Base-by-base conservation (phyloP, 345 rosid genomes). In the Hibiscus mutabilis region DNA sequence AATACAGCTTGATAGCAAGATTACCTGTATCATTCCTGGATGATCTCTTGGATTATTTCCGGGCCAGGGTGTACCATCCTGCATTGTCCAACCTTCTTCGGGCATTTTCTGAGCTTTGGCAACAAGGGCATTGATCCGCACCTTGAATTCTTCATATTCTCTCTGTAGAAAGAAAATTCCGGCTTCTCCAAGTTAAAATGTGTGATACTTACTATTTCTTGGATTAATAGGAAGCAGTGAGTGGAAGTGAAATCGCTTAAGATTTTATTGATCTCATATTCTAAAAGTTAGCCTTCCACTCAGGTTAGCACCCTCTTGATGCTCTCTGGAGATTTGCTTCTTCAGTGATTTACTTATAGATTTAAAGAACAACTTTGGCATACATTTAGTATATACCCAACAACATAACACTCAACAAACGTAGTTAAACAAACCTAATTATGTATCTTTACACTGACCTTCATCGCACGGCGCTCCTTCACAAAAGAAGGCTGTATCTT, bases 11-110 rank as follows among this genome's bases (percentile, higher is more conserved):
- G 57, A 72, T 66, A 75, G 62, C 21, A 75, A 21, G 5, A 19
- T 11, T 77, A 86, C 97, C 91, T 88, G 97, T 44, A 90, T 95
- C 99, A 95, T 95, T 85, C 99, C 99, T 37, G 99, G 99, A 80
- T 95, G 99, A 79, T 95, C 99, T 77, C 99, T 85, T 35, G 98
- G 78, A 86, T 95, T 95, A 80, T 95, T 95, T 78, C 99, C 99
- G 70, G 99, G 98, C 99, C 99, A 95, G 5, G 98, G 84, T 76
- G 99, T 95, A 68, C 99, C 99, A 84, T 95, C 99, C 81, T 95
- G 98, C 99, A 95, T 95, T 12, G 99, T 95, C 99, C 99, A 95
- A 67, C 99, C 99, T 87, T 95, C 99, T 85, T 95, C 99, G 24
- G 99, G 99, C 88, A 87, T 76, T 83, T 95, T 95, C 73, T 92